Base-by-base conservation (phyloP, 2,329 filamentous ascomycete species). In the Colletotrichum lini region DNA sequence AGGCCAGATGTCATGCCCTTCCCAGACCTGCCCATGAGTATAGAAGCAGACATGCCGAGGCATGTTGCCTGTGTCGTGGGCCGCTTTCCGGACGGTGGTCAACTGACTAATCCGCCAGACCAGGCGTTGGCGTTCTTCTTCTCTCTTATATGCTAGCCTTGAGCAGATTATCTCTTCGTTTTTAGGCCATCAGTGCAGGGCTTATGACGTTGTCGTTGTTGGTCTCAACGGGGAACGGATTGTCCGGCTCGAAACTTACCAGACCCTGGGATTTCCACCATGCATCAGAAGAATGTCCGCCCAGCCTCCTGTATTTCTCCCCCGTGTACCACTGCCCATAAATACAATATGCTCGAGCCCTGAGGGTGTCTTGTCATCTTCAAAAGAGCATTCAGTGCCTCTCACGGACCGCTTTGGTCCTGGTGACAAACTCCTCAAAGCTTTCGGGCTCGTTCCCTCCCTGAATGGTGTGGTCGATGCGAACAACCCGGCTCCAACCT, bases 401-500 rank as follows among this genome's bases (percentile, higher is more conserved):
- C 16, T 58, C 59, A 40, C 26, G 45, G 15, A 15, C 7, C 26
- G 10, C 44, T 4, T 54, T 54, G 18, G 45, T 10, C n/a, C 35
- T 61, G 16, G 56, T 67, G 23, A 62, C 59, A 13, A 72, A 61
- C 56, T 72, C 70, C 54, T 70, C 66, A 42, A 68, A 72, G 52
- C 60, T 77, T 74, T 73, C 69, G 72, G 63, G 57, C 50, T 62
- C 72, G 57, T 42, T 45, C 18, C 44, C 44, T 56, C 50, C 47
- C 52, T n/a, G 35, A 10, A 53, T 35, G 10, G 47, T 77, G 40
- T 79, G 81, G 18, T 82, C 79, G 0, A 78, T 74, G 50, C 77
- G 76, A 40, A 79, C 85, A 13, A 86, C 82, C 47, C 78, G 72
- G 65, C 78, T 81, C 87, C 87, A 89, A 0, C 84, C 85, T 66